These are phyloP conservation scores for Trichoderma sp. DNA, from an alignment of 2,329 filamentous ascomycete genomes.

Conservation along the genomic window DNA sequence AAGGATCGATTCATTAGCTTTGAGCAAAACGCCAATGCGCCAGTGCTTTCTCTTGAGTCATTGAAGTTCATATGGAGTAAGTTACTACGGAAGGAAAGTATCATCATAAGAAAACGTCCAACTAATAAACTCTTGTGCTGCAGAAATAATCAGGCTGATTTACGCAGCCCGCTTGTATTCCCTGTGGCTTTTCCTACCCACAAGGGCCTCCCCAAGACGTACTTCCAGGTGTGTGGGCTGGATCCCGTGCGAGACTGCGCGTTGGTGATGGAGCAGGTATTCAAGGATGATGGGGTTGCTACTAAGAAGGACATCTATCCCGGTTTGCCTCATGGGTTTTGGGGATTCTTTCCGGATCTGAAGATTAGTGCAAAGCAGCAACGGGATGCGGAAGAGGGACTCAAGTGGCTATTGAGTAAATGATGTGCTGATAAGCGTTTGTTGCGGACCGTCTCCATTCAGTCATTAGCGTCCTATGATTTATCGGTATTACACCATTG, in stretches of 20 bases:
- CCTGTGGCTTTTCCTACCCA: constrained; percentile 30
- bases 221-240: constrained; percentile 36
- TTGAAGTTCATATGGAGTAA: constrained; percentile 30
- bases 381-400: constrained; percentile 26
- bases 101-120: neutral
- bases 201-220: constrained; percentile 33
- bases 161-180: constrained; percentile 29
- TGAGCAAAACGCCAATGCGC: constrained; percentile 31
- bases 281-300: constrained; percentile 30
- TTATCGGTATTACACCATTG: neutral
- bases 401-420: constrained; percentile 28
- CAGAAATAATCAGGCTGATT: constrained; percentile 33
- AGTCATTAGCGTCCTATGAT: neutral
- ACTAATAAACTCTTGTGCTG: neutral
- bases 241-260: constrained; percentile 35
- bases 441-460: neutral
- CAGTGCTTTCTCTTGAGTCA: constrained; percentile 29
- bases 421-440: neutral
- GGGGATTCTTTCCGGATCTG: constrained; percentile 30
- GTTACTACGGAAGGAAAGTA: neutral
- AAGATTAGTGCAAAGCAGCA: constrained; percentile 28
- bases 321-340: constrained; percentile 36
- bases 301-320: constrained; percentile 35
- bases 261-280: constrained; percentile 34
- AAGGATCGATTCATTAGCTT: constrained; percentile 32